Conservation (phyloP, 208 protist genomes). For the Wallacemonas sp. region DNA sequence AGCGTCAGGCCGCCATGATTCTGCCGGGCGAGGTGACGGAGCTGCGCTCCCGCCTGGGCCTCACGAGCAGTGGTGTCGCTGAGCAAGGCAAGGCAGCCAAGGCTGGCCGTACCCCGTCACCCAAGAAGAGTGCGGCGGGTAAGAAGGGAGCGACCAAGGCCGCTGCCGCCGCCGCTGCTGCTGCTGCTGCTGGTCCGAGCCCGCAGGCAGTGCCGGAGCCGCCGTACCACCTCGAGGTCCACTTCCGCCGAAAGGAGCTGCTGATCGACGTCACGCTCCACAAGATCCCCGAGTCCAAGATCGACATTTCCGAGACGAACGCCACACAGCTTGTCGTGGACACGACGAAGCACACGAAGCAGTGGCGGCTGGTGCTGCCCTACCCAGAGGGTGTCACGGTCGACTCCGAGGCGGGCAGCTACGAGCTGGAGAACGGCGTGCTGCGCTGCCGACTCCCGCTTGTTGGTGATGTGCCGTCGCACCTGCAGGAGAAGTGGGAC, state of each 20-base stretch:
- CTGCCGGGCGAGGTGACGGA: conserved; percentile 72
- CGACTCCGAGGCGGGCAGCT: conserved; percentile 41
- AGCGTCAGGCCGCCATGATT: conserved; percentile 66
- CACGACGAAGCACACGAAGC: conserved; percentile 75
- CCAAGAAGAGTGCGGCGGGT: conserved; percentile 13
- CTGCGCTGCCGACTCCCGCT: conserved; percentile 74
- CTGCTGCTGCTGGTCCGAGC: conserved; percentile 5
- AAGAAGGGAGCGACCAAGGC: conserved; percentile 18
- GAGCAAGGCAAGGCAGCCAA: conserved; percentile 20
- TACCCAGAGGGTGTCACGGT: conserved; percentile 72
- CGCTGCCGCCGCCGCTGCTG: conserved; percentile 10
- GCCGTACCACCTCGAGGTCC: conserved; percentile 66
- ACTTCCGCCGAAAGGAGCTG: conserved; percentile 81
- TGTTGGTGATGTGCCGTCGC: conserved; percentile 43
- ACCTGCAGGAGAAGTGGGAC: conserved; percentile 48
- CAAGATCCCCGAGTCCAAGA: conserved; percentile 70
- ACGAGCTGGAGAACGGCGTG: conserved; percentile 63
- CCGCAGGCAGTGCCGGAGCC: conserved; percentile 41
- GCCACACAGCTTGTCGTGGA: conserved; percentile 61
- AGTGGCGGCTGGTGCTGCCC: conserved; percentile 74
- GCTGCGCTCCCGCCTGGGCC: conserved; percentile 45
- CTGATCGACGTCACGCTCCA: conserved; percentile 79
- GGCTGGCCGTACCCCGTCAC: not conserved
- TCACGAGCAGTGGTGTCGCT: not conserved
- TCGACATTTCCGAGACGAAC: conserved; percentile 72